Evolutionary conservation across 1,284 basidiomycete species (phyloP), one percentile per base, ranked within the genome.

Genomic region (Caloboletus firmus): DNA sequence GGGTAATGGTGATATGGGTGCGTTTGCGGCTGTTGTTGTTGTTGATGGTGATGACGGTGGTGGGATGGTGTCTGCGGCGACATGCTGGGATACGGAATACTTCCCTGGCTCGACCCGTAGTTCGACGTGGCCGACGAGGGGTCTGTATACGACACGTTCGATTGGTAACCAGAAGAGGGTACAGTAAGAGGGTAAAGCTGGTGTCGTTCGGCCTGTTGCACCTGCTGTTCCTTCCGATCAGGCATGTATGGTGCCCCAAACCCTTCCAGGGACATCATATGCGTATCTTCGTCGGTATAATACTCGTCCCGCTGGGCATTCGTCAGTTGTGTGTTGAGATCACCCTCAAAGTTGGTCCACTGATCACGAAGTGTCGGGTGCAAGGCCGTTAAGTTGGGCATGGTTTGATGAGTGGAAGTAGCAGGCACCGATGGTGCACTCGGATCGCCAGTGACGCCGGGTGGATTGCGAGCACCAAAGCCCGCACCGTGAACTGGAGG

Each of bases 281-380:
- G 70, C 53, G 30, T 70, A 65, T 68, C 68, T n/a, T 71, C 70
- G 17, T 71, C 70, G 22, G 72, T 65, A 53, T 77, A 76, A 18
- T 66, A 67, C 26, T 67, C 56, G 11, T 72, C 71, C 18, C 55
- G 61, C 37, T 59, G 56, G 12, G 77, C 80, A 52, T 75, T 73
- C 41, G 74, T 69, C n/a, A 87, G 76, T 65, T 84, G 84, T 13
- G 73, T 72, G 26, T 77, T 76, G 56, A 87, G 78, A 45, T 78
- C 74, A 0, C 79, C 81, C 10, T 85, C 81, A 61, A 88, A 87
- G 36, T 72, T 70, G 56, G 76, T 73, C 58, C 85, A 74, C 57
- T 87, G 82, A 55, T 80, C 77, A 10, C 84, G 77, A 45, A 89
- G 71, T 52, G 74, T 79, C 5, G 84, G 82, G 63, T 88, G 85